Conservation (phyloP, 441 rosid species). For the Breynia disticha region DNA sequence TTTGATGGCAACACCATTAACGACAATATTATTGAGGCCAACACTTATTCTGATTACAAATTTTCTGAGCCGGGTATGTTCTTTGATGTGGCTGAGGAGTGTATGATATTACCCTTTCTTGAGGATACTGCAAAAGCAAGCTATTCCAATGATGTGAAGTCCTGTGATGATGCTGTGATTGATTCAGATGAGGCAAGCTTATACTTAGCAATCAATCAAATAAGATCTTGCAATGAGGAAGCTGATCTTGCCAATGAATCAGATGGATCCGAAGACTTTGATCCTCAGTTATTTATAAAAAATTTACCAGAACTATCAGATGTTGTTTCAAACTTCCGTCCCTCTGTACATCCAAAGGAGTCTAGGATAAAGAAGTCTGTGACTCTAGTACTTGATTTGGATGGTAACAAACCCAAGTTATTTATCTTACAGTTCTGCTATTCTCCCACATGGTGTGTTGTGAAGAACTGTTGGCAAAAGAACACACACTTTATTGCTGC, state of each 20-base stretch:
- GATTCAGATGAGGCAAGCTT: conserved; percentile 43
- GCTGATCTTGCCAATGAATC: conserved; percentile 39
- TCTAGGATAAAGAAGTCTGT: conserved; percentile 43
- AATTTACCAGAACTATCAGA: conserved; percentile 82
- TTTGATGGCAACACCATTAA: conserved; percentile 48
- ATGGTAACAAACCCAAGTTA: conserved; percentile 44
- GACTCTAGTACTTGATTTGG: conserved; percentile 90
- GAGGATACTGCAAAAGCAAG: conserved; percentile 51
- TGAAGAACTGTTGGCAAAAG: neutral
- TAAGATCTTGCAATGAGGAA: conserved; percentile 40
- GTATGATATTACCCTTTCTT: conserved; percentile 66
- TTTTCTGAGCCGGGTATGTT: conserved; percentile 48
- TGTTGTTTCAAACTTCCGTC: conserved; percentile 51
- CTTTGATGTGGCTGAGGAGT: conserved; percentile 56
- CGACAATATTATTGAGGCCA: conserved; percentile 34
- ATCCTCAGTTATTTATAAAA: conserved; percentile 68
- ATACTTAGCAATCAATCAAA: conserved; percentile 51
- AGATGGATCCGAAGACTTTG: conserved; percentile 60
- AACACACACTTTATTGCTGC: neutral
- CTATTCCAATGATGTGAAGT: conserved; percentile 32
- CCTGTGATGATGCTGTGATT: conserved; percentile 33
- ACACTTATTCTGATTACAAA: conserved; percentile 52
- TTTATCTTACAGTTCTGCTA: neutral
- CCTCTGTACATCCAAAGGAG: conserved; percentile 30
- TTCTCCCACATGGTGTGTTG: neutral